Percentiles rank a stretch among this genome's conserved stretches.
phyloP scores from a whole-genome alignment of 352 stramenopile genomes.

The Discostella stelligera region DNA sequence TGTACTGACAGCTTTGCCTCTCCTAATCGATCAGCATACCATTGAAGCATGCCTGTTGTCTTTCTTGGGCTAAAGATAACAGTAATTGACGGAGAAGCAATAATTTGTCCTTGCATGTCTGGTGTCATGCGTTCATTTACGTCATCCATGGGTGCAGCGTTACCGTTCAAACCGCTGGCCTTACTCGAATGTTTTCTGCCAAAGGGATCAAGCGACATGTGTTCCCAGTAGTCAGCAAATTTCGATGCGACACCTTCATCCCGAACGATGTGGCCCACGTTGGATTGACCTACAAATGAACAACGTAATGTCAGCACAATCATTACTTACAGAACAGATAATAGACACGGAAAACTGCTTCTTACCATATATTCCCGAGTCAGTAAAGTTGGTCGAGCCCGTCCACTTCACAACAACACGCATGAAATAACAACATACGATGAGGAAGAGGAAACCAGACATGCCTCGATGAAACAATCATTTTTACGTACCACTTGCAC shows the following conservation, averaged over 20 bases:
- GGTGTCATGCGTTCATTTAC: constrained; percentile 27
- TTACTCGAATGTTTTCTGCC: constrained; percentile 20
- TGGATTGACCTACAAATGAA: constrained; percentile 26
- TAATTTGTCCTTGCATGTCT: constrained; percentile 28
- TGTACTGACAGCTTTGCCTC: constrained; percentile 25
- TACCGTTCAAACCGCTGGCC: constrained; percentile 7
- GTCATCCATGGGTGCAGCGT: constrained; percentile 33
- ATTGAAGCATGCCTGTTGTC: constrained; percentile 34
- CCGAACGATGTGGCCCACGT: constrained; percentile 45
- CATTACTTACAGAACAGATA: neutral
- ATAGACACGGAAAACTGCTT: neutral
- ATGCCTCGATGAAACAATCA: neutral
- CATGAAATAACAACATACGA: neutral
- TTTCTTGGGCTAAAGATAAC: constrained; percentile 50
- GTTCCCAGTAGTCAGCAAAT: constrained; percentile 39
- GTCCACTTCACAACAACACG: constrained; percentile 15
- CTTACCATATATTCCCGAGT: constrained; percentile 16
- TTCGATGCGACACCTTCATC: constrained; percentile 26
- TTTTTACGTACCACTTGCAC: constrained; percentile 5
- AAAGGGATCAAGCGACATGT: constrained; percentile 27
- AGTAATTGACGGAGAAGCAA: constrained; percentile 16
- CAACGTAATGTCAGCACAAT: neutral
- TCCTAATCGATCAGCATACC: constrained; percentile 40
- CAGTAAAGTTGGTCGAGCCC: constrained; percentile 46
- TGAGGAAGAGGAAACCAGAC: neutral